A percentile compares a stretch with the other conserved stretches of the same genome.
Evolutionary conservation across 1,284 basidiomycete genomes (phyloP).

Genomic region (Pseudozyma sp.): DNA sequence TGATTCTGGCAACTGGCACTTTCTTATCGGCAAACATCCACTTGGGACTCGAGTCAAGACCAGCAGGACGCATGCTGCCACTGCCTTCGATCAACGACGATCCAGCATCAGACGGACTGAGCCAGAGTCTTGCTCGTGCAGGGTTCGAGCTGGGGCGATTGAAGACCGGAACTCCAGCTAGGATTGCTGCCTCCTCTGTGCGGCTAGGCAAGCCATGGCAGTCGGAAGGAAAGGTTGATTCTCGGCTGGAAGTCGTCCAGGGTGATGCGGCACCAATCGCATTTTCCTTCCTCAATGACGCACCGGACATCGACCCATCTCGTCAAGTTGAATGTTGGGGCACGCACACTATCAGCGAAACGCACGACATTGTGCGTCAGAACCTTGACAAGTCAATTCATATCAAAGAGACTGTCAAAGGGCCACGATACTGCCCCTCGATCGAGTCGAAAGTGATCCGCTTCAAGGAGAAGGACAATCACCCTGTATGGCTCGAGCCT

Average conservation of each 20-base stretch:
- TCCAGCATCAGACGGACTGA: conserved; percentile 74
- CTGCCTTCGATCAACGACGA: conserved; percentile 73
- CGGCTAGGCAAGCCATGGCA: conserved; percentile 72
- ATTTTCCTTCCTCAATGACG: conserved; percentile 55
- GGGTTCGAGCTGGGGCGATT: conserved; percentile 84
- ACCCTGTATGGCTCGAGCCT: conserved; percentile 88
- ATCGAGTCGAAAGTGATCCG: conserved; percentile 86
- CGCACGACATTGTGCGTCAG: conserved; percentile 77
- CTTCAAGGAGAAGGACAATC: conserved; percentile 78
- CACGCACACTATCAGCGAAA: conserved; percentile 79
- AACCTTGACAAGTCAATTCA: conserved; percentile 81
- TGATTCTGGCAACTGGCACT: conserved; percentile 89
- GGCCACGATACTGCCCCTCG: conserved; percentile 90
- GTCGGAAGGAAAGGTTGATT: conserved; percentile 8
- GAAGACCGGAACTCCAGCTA: conserved; percentile 89
- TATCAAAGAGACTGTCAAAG: conserved; percentile 88
- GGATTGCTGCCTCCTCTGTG: conserved; percentile 79
- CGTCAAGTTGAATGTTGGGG: conserved; percentile 81
- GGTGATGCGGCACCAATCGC: conserved; percentile 46
- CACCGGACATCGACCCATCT: conserved; percentile 68
- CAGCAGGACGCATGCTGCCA: conserved; percentile 84
- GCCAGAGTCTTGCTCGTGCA: conserved; percentile 78
- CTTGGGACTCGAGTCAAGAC: conserved; percentile 81
- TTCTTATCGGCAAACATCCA: conserved; percentile 90
- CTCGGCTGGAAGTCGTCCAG: conserved; percentile 33